Evolutionary conservation across 2,329 filamentous ascomycete genomes (phyloP).

Genomic region (Pseudogymnoascus verrucosus): DNA sequence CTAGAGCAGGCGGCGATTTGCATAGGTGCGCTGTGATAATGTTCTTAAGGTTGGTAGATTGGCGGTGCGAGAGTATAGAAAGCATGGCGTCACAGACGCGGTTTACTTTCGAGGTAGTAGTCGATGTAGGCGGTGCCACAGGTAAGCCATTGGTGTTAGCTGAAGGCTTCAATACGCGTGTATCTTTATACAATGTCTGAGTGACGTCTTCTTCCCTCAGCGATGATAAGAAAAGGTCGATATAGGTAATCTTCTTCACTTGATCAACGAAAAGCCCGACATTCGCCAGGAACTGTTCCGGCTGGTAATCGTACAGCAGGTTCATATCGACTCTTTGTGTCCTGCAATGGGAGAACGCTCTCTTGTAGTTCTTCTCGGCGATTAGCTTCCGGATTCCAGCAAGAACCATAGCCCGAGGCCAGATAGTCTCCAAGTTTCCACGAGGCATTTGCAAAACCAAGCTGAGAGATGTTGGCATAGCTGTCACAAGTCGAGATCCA

Average conservation of each 20-base stretch:
- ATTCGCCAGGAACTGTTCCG: conserved; percentile 71
- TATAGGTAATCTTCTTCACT: conserved; percentile 68
- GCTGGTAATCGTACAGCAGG: conserved; percentile 88
- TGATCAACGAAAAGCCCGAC: conserved; percentile 75
- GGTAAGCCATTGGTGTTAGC: conserved; percentile 24
- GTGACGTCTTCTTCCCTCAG: conserved; percentile 87
- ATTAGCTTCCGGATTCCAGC: conserved; percentile 80
- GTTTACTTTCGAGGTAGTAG: conserved; percentile 62
- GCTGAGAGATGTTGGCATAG: conserved; percentile 79
- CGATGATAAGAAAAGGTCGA: conserved; percentile 87
- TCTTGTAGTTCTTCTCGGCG: conserved; percentile 69
- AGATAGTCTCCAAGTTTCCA: conserved; percentile 93
- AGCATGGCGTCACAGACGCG: conserved; percentile 80
- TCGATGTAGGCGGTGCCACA: conserved; percentile 18
- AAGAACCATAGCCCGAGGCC: conserved; percentile 82
- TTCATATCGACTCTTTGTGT: conserved; percentile 97
- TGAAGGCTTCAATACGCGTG: conserved; percentile 41
- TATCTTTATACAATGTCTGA: conserved; percentile 88
- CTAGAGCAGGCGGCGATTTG: conserved; percentile 83
- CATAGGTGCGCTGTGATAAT: conserved; percentile 91
- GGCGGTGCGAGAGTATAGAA: conserved; percentile 52
- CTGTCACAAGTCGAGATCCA: conserved; percentile 77
- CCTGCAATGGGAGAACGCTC: conserved; percentile 79
- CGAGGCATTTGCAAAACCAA: conserved; percentile 90
- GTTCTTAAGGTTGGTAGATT: conserved; percentile 69